Evolutionary conservation across 139 green algal species (phyloP).

Genomic region (Pedinophyceae sp.): DNA sequence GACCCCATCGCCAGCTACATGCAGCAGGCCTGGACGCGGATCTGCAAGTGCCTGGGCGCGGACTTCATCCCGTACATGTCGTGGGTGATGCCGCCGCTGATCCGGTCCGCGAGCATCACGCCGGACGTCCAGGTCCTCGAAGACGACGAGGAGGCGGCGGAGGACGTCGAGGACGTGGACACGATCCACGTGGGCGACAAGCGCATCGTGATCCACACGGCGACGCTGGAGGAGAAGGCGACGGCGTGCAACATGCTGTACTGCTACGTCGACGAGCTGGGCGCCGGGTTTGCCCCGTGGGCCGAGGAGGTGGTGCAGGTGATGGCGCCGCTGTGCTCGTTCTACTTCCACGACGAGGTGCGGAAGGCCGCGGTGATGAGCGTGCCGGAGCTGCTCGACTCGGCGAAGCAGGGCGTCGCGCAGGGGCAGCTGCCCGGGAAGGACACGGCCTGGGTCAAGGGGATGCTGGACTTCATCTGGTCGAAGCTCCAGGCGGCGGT

Average conservation of each 20-base stretch:
- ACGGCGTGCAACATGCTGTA: constrained; percentile 95
- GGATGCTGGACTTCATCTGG: constrained; percentile 51
- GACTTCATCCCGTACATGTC: constrained; percentile 94
- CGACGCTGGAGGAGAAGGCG: constrained; percentile 85
- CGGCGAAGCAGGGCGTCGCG: constrained; percentile 39
- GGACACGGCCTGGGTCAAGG: constrained; percentile 9
- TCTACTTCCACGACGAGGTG: constrained; percentile 96
- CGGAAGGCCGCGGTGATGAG: constrained; percentile 33
- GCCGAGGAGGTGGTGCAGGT: constrained; percentile 50
- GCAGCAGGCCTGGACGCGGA: constrained; percentile 79
- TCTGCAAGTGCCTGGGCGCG: constrained; percentile 90
- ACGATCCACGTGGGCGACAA: constrained; percentile 60
- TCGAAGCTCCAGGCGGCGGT: constrained; percentile 2
- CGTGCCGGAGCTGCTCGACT: constrained; percentile 72
- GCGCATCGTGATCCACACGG: constrained; percentile 53
- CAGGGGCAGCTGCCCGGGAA: constrained; percentile 28
- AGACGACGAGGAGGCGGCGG: constrained; percentile 39
- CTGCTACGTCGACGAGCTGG: constrained; percentile 94
- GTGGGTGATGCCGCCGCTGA: constrained; percentile 82
- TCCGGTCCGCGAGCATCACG: constrained; percentile 28
- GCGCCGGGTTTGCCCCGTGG: constrained; percentile 86
- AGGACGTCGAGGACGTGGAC: constrained; percentile 56
- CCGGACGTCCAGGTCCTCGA: constrained; percentile 6
- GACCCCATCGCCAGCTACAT: constrained; percentile 70
- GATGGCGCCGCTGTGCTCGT: constrained; percentile 79